Base-by-base conservation (phyloP, 192 early-diverging fungal species). In the Radiomyces spectabilis region DNA sequence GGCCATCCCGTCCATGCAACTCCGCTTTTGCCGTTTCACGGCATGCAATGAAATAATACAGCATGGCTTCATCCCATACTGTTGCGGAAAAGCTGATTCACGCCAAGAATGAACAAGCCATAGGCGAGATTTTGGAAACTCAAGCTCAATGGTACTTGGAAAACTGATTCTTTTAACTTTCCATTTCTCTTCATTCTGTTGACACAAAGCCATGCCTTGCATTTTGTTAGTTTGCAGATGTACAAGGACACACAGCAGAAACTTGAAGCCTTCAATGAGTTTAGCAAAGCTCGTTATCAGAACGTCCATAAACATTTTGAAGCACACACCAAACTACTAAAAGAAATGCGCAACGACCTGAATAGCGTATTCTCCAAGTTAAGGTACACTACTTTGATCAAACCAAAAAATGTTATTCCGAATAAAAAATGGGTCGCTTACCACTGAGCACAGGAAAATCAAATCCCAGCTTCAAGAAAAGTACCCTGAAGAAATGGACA, bases 311-410 rank as follows among this genome's bases (percentile, higher is more conserved):
- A 61, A 15, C 67, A 75, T 33, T 69, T 83, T 29, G 81, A 83
- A 21, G 35, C 70, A 1, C 75, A 84, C 41, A 76, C 74, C 30
- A 68, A 65, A 19, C 61, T 80, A 51, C 57, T 84, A 25, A 72
- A 69, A 49, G 71, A 78, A 41, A 70, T 84, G 13, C 77, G 79
- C 47, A 37, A 53, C 1, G 82, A 84, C 60, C 46, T 84, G 10
- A 76, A 84, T 37, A 57, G 48, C 27, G 76, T 82, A 5, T 84
- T 82, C 58, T 66, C 55, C 31, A 75, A 78, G 44, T 62, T 84
- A 38, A 52, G 76, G 73, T 81, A 69, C 16, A 18, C 6, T 19
- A 10, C 26, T 2, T 18, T 51, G n/a, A n/a, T n/a, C n/a, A n/a
- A n/a, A n/a, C n/a, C n/a, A n/a, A n/a, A n/a, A n/a, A n/a, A n/a